Base-by-base conservation (phyloP, 2,329 filamentous ascomycete genomes). In the Aspergillus luchuensis region DNA sequence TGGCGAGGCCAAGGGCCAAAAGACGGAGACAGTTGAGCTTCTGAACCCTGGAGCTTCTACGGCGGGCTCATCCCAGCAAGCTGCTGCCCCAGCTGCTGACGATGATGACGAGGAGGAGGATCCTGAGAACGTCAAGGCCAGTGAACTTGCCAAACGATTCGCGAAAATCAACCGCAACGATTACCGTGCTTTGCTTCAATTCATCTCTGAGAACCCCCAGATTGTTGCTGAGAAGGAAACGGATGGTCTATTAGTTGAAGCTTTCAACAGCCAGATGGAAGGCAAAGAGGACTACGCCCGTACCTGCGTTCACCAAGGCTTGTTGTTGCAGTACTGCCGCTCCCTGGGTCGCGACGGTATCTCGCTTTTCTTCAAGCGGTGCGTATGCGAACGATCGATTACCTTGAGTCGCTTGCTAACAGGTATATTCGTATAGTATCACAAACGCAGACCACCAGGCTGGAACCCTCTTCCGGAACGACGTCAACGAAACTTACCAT, bases 301-400 rank as follows among this genome's bases (percentile, higher is more conserved):
- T 51, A 91, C 94, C 74, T 97, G 89, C 77, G 92, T 99, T 21
- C 95, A 99, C 78, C 93, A 98, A 75, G 94, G 90, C 3, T 83
- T 98, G 15, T 83, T 99, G 11, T 80, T 99, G 43, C 95, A 99
- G 76, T 99, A 99, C 81, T 99, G 95, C 79, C 87, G 94, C 8
- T 89, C 92, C 45, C 84, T 99, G 6, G 93, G 94, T 63, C 87
- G 87, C 66, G 92, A 98, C 70, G 94, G 94, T 21, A 92, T 97
- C 8, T 85, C 87, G 5, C 80, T 98, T 30, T 99, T 99, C 83
- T 99, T 99, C 85, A 96, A 95, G 80, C 90, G 94, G 81, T 81
- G 74, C 50, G 74, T 70, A 19, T 50, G 23, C 13, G 17, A 23
- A 43, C 33, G 25, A 30, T 45, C 11, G 39, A 6, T n/a, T n/a